Conservation (phyloP, 2,329 filamentous ascomycete genomes). For the Cercospora citrullina region DNA sequence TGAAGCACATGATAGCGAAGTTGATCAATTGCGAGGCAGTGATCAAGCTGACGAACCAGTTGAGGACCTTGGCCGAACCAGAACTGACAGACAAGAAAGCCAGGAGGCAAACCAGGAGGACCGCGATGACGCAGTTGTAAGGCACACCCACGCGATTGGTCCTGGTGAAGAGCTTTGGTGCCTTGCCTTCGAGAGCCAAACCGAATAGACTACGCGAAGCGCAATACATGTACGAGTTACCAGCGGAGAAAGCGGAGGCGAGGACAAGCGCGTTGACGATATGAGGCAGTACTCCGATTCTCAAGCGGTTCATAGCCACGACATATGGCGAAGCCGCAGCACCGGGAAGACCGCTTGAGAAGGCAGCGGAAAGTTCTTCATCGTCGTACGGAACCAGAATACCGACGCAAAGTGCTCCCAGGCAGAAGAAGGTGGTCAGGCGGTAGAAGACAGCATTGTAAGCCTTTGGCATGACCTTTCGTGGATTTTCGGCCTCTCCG, state of each 20-base stretch:
- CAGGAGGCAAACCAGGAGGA: slow-evolving; percentile 66
- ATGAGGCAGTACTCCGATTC: slow-evolving; percentile 64
- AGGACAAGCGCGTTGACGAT: slow-evolving; percentile 68
- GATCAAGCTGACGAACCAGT: slow-evolving; percentile 69
- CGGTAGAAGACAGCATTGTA: slow-evolving; percentile 80
- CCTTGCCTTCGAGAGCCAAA: slow-evolving; percentile 61
- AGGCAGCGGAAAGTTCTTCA: slow-evolving; percentile 60
- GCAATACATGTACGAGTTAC: slow-evolving; percentile 67
- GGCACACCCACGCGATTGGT: slow-evolving; percentile 70
- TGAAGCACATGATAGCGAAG: slow-evolving; percentile 66
- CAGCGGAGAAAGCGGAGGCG: slow-evolving; percentile 66
- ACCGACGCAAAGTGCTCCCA: slow-evolving; percentile 70
- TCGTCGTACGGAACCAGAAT: slow-evolving; percentile 69
- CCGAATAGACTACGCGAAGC: slow-evolving; percentile 67
- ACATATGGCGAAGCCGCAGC: slow-evolving; percentile 66
- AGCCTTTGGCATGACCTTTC: slow-evolving; percentile 67
- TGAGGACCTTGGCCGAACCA: slow-evolving; percentile 64
- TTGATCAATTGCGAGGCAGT: slow-evolving; percentile 75
- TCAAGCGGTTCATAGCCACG: slow-evolving; percentile 66
- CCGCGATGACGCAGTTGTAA: slow-evolving; percentile 67
- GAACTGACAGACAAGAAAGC: slow-evolving; percentile 72
- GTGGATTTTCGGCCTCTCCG: slow-evolving; percentile 70
- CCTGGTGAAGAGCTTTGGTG: slow-evolving; percentile 55
- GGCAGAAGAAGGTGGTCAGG: slow-evolving; percentile 71
- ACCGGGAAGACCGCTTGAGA: slow-evolving; percentile 51